phyloP scores from a whole-genome alignment of 1,284 basidiomycete species.

The Apiotrichum domesticum region DNA sequence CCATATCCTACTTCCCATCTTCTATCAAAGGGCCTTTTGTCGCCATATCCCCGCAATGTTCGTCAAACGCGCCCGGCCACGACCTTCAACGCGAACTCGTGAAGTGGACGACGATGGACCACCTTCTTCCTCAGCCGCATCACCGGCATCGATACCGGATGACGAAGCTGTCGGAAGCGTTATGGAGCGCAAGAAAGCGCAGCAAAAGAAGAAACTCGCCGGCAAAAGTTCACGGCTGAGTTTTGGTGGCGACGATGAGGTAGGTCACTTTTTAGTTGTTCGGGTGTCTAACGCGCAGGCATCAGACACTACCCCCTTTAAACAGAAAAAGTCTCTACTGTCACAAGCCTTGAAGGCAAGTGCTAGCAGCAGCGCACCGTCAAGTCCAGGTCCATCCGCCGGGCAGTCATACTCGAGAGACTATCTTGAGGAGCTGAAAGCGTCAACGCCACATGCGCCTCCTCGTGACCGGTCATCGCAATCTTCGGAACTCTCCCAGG shows the following conservation, averaged over 20 bases:
- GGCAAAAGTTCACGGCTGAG: constrained; percentile 54
- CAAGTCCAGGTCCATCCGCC: constrained; percentile 40
- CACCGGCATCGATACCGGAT: constrained; percentile 20
- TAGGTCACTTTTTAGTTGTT: constrained; percentile 3
- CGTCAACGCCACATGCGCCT: constrained; percentile 62
- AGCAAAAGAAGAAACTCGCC: constrained; percentile 25
- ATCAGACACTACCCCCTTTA: constrained; percentile 31
- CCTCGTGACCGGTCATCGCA: constrained; percentile 47
- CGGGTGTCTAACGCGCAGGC: constrained; percentile 9
- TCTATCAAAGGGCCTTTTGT: too few species aligned
- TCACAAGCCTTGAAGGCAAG: constrained; percentile 39
- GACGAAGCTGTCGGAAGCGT: constrained; percentile 26
- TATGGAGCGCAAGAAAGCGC: constrained; percentile 40
- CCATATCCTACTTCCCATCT: too few species aligned
- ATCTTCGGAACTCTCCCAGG: constrained; percentile 25
- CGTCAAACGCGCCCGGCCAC: constrained; percentile 40
- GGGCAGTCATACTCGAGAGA: constrained; percentile 59
- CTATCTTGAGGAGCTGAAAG: constrained; percentile 75
- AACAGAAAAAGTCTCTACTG: constrained; percentile 44
- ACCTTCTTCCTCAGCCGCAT: constrained; percentile 16
- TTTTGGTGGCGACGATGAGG: constrained; percentile 68
- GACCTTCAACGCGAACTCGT: constrained; percentile 32
- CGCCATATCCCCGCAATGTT: constrained; percentile 25
- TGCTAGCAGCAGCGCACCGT: constrained; percentile 11
- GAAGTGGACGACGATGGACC: constrained; percentile 30